A percentile compares a stretch with the other conserved stretches of the same genome.
phyloP scores from a whole-genome alignment of 176 grass and related monocot species.

The Carex kokanica region DNA sequence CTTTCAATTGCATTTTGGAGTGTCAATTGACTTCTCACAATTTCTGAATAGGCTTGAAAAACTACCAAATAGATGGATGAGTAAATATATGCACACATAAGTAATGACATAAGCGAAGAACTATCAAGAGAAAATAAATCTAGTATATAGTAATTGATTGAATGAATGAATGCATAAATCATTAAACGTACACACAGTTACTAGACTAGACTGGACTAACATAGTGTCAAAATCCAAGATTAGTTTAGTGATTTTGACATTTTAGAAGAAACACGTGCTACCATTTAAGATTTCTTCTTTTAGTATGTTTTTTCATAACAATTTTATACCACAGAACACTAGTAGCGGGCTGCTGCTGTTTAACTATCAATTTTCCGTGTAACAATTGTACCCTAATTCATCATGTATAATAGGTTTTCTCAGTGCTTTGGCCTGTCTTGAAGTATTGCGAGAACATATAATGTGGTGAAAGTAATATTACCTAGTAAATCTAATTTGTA shows the following conservation, averaged over 20 bases:
- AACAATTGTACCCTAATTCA: background rate
- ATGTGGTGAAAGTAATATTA: slow-evolving; percentile 11
- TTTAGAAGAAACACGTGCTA: background rate
- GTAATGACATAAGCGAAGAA: background rate
- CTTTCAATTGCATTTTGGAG: background rate
- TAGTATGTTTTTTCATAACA: background rate
- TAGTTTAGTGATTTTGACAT: background rate
- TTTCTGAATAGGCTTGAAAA: background rate
- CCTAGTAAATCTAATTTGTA: slow-evolving; percentile 12
- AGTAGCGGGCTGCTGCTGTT: background rate
- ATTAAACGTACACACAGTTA: background rate
- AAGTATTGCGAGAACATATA: background rate
- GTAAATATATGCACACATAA: background rate
- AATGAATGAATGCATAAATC: background rate
- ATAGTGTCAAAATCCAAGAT: background rate
- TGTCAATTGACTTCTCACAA: background rate
- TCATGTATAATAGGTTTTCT: background rate
- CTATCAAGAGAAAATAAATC: background rate
- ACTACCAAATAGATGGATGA: background rate
- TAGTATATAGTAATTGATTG: background rate
- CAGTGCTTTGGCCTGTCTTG: background rate
- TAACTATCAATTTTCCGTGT: background rate
- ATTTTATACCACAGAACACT: background rate
- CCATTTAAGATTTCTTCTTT: background rate
- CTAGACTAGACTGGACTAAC: background rate